Evolutionary conservation across 352 stramenopile genomes (phyloP).

Genomic region (Lagenidium giganteum): DNA sequence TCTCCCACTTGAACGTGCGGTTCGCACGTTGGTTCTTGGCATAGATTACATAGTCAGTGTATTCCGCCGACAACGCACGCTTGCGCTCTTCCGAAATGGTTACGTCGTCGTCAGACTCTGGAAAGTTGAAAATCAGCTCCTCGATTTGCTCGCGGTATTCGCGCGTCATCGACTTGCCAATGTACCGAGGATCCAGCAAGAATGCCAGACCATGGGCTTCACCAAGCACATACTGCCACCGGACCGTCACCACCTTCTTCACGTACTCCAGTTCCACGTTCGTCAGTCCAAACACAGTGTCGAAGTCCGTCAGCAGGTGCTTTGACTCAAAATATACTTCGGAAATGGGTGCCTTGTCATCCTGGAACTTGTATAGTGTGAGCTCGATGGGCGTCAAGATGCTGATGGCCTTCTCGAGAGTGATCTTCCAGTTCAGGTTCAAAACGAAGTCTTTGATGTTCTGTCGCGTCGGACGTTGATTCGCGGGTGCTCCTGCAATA

Average conservation of each 20-base stretch:
- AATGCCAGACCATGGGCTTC: constrained; percentile 59
- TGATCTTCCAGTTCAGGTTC: constrained; percentile 57
- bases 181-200: constrained; percentile 55
- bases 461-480: constrained; percentile 35
- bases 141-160: constrained; percentile 71
- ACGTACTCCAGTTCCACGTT: constrained; percentile 63
- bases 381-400: constrained; percentile 61
- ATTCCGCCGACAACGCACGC: constrained; percentile 46
- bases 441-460: constrained; percentile 54
- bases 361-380: constrained; percentile 69
- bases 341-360: constrained; percentile 55
- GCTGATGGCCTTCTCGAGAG: constrained; percentile 60
- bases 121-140: constrained; percentile 62
- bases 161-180: constrained; percentile 63
- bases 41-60: constrained; percentile 63
- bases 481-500: constrained; percentile 19
- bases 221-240: constrained; percentile 56
- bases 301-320: constrained; percentile 57
- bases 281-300: constrained; percentile 50
- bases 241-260: constrained; percentile 58
- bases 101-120: constrained; percentile 45
- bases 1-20: constrained; percentile 68
- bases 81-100: constrained; percentile 45
- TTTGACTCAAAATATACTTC: constrained; percentile 73
- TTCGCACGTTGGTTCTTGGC: constrained; percentile 63